Evolutionary conservation across 2,329 filamentous ascomycete species (phyloP), one percentile per base, ranked within the genome.

Genomic region (Alternaria longipes): DNA sequence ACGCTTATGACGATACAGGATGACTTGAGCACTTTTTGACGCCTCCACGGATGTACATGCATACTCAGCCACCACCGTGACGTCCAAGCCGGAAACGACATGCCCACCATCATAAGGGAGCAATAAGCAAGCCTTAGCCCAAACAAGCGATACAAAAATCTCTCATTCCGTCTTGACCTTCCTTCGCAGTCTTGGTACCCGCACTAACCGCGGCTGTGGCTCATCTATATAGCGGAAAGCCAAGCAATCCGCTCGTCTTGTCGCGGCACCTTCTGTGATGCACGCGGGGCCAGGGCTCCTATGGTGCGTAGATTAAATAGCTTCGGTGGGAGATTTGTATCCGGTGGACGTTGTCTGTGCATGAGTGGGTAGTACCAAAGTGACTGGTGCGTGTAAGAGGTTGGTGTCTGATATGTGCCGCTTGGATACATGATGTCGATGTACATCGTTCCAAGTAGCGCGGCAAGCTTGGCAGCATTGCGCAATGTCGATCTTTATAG

Each of bases 181-280:
- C 40, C 56, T 54, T 59, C 56, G 36, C 18, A 56, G 41, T 54
- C 54, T 64, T 64, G 54, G 61, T 36, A 54, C 54, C 12, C 34
- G 20, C 60, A 59, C 59, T 41, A 36, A 46, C 18, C 34, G 50
- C 54, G 42, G 56, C 7, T 54, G 57, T 57, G 54, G 54, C 42
- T 60, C 47, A 49, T 51, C 54, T 54, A 56, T 40, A 47, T 44
- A 57, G 61, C 36, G 50, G 66, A 63, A 47, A 63, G 60, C 65
- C 66, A 67, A 67, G 66, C 46, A 36, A 59, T 62, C 60, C 62
- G 63, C 63, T 64, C 38, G 46, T 51, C 55, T 64, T 26, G 32
- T 50, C 32, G 30, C 30, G 32, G 46, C 46, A 49, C 18, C 46
- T 49, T 62, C 59, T 54, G 62, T 34, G 55, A 55, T 59, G 46